Conservation (phyloP, 495 filamentous ascomycete genomes). For the Chlorociboria aeruginascens region DNA sequence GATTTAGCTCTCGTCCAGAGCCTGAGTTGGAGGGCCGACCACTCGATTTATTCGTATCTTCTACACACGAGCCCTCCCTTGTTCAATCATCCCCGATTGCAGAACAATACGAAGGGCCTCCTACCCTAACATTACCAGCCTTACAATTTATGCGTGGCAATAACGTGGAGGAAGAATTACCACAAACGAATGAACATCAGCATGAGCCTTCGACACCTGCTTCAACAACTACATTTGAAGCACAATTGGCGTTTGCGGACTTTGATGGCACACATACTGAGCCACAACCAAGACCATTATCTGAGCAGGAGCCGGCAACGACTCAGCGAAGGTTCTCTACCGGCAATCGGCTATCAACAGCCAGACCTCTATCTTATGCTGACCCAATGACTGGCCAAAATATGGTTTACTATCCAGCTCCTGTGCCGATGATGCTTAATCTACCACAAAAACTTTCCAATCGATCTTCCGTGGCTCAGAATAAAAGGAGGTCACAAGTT, state of each 20-base stretch:
- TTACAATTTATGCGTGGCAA: neutral
- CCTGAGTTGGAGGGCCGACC: constrained; percentile 33
- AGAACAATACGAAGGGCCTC: constrained; percentile 10
- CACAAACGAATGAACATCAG: constrained; percentile 15
- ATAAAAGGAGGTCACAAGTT: constrained; percentile 57
- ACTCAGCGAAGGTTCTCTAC: constrained; percentile 7
- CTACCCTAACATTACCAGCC: constrained; percentile 15
- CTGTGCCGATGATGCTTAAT: constrained; percentile 86
- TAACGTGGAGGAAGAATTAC: constrained; percentile 3
- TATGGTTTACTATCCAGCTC: constrained; percentile 93
- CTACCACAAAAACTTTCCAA: constrained; percentile 81
- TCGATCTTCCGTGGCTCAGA: constrained; percentile 44
- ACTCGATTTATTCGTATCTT: constrained; percentile 23
- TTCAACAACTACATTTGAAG: constrained; percentile 57
- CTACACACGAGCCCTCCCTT: constrained; percentile 12
- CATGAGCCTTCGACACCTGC: constrained; percentile 31
- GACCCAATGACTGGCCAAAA: constrained; percentile 54
- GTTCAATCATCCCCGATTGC: constrained; percentile 15
- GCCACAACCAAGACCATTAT: constrained; percentile 13
- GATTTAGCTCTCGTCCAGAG: constrained; percentile 39
- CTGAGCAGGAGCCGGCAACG: neutral
- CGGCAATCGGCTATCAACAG: constrained; percentile 20
- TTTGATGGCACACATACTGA: constrained; percentile 80
- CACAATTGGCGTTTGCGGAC: constrained; percentile 63
- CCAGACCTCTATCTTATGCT: constrained; percentile 46